Base-by-base conservation (phyloP, 352 stramenopile genomes). In the Globisporangium barbulae region DNA sequence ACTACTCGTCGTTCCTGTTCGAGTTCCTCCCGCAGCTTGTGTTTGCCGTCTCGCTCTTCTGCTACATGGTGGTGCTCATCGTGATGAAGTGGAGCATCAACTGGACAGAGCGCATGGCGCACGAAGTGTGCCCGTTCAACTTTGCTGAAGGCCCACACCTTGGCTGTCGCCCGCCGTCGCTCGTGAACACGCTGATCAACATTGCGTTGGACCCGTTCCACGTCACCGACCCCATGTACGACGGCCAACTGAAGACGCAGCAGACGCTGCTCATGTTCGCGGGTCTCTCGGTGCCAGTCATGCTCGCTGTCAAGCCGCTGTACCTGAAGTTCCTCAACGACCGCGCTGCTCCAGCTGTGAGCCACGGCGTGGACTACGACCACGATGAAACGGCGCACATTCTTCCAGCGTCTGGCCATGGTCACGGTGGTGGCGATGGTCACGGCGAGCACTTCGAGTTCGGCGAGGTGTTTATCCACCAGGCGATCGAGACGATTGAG, bases 401-500 rank as follows among this genome's bases (percentile, higher is more conserved):
- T 33, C 66, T 89, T 53, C 65, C 80, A 22, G 71, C 68, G 8
- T 35, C 70, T 10, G 59, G 59, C 3, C 75, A 88, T 58, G 79
- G 76, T 15, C 72, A 76, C 53, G 67, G 65, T 17, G 74, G 72
- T 30, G 71, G 70, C 31, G 69, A 75, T 50, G 74, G 78, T 28
- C 52, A 84, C 28, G 78, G 70, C 13, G 85, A 97, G 30, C 89
- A 98, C 57, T 96, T 98, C 71, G 83, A 96, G 41, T 98, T 99
- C 72, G 95, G 94, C 39, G 97, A 99, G 78, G 91, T 99, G 53
- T 76, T 99, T 33, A 99, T 99, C 67, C 97, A 99, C 82, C 97
- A 99, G 72, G 96, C 83, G 33, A 99, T 99, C 76, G 97, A 99
- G 82, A 99, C 98, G 30, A 99, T 99, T 69, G 98, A 99, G 81